Evolutionary conservation across 208 protist species (phyloP).

Genomic region (Herpetomonas samuelpessoai): DNA sequence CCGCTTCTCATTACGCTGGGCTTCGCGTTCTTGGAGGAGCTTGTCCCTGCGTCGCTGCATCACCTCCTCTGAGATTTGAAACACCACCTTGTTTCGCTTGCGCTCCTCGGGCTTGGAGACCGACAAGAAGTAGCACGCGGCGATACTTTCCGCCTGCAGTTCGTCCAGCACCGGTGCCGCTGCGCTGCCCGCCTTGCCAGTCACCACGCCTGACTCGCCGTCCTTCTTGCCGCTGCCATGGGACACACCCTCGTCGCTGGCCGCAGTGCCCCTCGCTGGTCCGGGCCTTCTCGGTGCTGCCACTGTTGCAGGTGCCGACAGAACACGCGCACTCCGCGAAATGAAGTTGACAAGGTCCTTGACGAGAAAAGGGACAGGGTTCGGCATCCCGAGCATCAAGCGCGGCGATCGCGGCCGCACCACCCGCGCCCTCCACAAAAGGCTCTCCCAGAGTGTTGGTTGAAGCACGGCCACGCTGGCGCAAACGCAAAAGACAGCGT

Average conservation of each 20-base stretch:
- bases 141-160: constrained; percentile 31
- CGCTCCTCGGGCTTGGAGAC: constrained; percentile 25
- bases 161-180: constrained; percentile 10
- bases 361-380: constrained; percentile 33
- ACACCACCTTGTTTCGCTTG: constrained; percentile 13
- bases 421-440: constrained; percentile 33
- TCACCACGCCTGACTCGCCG: too few species aligned
- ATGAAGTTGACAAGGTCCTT: constrained; percentile 53
- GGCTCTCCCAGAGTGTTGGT: constrained; percentile 38
- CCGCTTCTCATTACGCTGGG: too few species aligned
- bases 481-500: constrained; percentile 68
- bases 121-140: constrained; percentile 39
- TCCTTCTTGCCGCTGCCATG: too few species aligned
- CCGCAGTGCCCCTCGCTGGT: neutral
- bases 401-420: constrained; percentile 41
- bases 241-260: too few species aligned
- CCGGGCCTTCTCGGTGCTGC: too few species aligned
- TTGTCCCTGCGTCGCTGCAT: neutral
- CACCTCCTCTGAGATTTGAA: constrained; percentile 14
- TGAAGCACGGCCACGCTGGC: constrained; percentile 36
- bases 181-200: neutral
- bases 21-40: too few species aligned
- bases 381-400: constrained; percentile 38
- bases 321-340: constrained; percentile 36
- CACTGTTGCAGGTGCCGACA: constrained; percentile 7